These are phyloP conservation scores for Salicornia ramosissima DNA, from an alignment of 148 eudicot species.

Conservation along the genomic window DNA sequence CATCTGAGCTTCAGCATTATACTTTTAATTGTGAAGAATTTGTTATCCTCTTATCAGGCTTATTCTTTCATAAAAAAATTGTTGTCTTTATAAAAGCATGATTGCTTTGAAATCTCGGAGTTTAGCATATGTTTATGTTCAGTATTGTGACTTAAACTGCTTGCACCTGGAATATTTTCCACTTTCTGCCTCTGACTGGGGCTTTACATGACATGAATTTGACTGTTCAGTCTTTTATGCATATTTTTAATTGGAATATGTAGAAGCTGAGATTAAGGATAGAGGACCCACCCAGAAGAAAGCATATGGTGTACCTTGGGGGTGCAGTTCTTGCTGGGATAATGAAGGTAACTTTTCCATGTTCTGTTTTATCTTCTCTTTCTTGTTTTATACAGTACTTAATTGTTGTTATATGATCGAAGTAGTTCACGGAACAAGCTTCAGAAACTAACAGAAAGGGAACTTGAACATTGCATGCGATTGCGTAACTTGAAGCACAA, in stretches of 20 bases:
- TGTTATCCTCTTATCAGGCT: not conserved
- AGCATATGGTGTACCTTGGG: conserved; percentile 99
- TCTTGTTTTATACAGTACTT: not conserved
- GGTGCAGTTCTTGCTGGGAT: conserved; percentile 99
- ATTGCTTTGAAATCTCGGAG: not conserved
- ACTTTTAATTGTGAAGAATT: not conserved
- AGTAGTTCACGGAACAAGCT: not conserved
- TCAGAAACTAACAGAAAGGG: not conserved
- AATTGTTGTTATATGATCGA: not conserved
- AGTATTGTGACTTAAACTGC: not conserved
- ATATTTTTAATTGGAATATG: conserved; percentile 5
- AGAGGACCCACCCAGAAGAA: conserved; percentile 98
- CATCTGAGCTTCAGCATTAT: not conserved
- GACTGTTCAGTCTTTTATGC: not conserved
- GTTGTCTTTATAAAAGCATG: not conserved
- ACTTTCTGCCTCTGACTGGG: conserved; percentile 1
- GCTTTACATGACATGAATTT: conserved; percentile 2
- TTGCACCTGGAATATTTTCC: not conserved
- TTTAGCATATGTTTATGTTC: not conserved
- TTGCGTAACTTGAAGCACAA: not conserved
- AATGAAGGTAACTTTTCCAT: conserved; percentile 62
- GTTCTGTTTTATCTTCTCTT: not conserved
- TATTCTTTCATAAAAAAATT: not conserved
- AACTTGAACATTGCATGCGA: not conserved
- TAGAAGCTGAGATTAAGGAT: conserved; percentile 90